phyloP scores from a whole-genome alignment of 1,139 yeast genomes.

The Diutina ranongensis region DNA sequence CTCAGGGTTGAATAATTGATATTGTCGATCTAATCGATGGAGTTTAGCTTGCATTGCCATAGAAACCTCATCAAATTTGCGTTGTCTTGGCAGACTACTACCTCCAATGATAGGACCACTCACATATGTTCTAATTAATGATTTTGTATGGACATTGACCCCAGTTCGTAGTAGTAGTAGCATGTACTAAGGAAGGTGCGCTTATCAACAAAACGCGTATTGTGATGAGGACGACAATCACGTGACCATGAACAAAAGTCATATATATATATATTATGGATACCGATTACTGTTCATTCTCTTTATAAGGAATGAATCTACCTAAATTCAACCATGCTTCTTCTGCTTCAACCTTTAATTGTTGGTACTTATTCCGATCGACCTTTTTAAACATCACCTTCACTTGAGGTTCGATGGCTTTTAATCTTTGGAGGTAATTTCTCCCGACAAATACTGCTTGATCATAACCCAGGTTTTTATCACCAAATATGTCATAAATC shows the following conservation, averaged over 20 bases:
- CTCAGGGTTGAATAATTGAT: background rate
- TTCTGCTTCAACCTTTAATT: slow-evolving; percentile 52
- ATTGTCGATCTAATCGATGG: background rate
- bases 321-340: slow-evolving; percentile 58
- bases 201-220: no score
- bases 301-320: slow-evolving; percentile 70
- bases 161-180: no score
- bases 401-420: slow-evolving; percentile 34
- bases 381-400: slow-evolving; percentile 22
- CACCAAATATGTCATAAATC: slow-evolving; percentile 76
- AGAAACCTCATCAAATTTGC: background rate
- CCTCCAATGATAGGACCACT: background rate
- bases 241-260: no score
- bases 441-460: slow-evolving; percentile 50
- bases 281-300: slow-evolving; percentile 5
- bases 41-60: slow-evolving; percentile 6
- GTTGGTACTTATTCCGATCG: slow-evolving; percentile 52
- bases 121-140: no score
- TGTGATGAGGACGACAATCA: no score
- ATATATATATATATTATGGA: no score
- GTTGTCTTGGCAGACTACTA: background rate
- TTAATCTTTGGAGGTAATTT: slow-evolving; percentile 35
- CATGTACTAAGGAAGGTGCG: no score
- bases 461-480: slow-evolving; percentile 56
- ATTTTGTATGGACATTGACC: no score